phyloP scores from a whole-genome alignment of 164 flowering plant species.

The Vitis riparia region DNA sequence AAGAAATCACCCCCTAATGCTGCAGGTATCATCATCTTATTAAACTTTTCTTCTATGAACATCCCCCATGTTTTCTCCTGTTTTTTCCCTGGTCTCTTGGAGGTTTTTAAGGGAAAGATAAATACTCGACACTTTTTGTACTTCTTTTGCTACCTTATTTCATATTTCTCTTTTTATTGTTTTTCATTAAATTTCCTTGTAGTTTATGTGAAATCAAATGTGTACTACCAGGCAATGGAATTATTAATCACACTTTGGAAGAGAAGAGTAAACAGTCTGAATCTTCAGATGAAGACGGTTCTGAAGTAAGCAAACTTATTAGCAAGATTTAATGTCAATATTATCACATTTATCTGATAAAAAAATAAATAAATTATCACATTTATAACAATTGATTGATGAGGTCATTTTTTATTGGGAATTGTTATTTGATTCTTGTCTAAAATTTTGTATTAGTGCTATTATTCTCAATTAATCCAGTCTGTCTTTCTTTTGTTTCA shows the following conservation, averaged over 20 bases:
- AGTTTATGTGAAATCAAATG: not conserved
- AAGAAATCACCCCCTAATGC: too few relatives aligned
- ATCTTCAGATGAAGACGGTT: constrained; percentile 59
- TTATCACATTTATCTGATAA: not conserved
- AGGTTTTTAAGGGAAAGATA: too few relatives aligned
- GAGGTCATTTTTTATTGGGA: not conserved
- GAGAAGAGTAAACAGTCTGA: constrained; percentile 23
- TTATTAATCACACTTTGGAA: constrained; percentile 10
- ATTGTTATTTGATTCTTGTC: not conserved
- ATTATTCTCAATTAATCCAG: too few relatives aligned
- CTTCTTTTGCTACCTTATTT: too few relatives aligned
- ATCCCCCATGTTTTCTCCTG: too few relatives aligned
- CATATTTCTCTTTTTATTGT: not conserved
- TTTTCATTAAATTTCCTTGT: not conserved
- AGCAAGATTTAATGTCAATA: not conserved
- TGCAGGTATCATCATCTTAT: too few relatives aligned
- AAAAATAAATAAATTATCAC: not conserved
- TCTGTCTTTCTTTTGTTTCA: not conserved
- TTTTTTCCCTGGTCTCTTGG: too few relatives aligned
- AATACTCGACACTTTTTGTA: too few relatives aligned
- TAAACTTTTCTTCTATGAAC: too few relatives aligned
- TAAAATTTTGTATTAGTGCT: not conserved
- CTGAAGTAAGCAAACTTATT: constrained; percentile 40
- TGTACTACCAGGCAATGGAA: constrained; percentile 26
- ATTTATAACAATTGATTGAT: not conserved